These are phyloP conservation scores for Pleoardoris graminearum DNA, from an alignment of 2,329 filamentous ascomycete genomes.

Conservation along the genomic window DNA sequence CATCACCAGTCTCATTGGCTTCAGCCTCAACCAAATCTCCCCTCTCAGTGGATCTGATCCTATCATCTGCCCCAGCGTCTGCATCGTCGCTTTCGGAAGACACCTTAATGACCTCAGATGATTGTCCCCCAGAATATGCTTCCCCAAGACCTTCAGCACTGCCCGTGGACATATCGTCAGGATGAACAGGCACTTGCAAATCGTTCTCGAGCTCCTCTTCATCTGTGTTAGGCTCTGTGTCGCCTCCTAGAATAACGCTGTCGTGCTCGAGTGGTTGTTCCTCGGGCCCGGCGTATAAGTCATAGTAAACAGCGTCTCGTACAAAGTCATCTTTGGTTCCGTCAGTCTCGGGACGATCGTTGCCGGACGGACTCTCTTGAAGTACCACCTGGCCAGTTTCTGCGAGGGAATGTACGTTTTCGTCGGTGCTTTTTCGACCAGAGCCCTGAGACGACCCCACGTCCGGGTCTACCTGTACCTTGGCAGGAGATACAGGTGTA, in stretches of 20 bases:
- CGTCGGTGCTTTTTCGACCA: not conserved
- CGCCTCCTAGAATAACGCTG: conserved; percentile 42
- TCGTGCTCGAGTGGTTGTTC: conserved; percentile 62
- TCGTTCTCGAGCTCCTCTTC: conserved; percentile 21
- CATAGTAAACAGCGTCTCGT: conserved; percentile 25
- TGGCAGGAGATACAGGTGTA: conserved; percentile 30
- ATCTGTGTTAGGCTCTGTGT: conserved; percentile 36
- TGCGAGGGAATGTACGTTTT: not conserved
- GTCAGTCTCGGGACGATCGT: not conserved
- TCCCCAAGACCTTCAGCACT: not conserved
- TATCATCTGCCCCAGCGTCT: not conserved
- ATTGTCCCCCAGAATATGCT: not conserved
- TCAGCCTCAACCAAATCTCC: not conserved
- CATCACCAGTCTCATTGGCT: not conserved
- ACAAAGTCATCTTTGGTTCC: conserved; percentile 12
- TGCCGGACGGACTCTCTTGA: not conserved
- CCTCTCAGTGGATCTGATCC: not conserved
- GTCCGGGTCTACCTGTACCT: conserved; percentile 7
- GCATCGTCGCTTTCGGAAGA: not conserved
- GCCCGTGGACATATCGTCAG: not conserved
- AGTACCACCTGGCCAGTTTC: not conserved
- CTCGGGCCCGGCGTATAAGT: conserved; percentile 29
- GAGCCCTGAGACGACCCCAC: not conserved
- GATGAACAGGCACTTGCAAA: not conserved
- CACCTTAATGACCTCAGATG: not conserved